These are phyloP conservation scores for Ulvella scutata DNA, from an alignment of 139 green algal genomes.

Conservation along the genomic window DNA sequence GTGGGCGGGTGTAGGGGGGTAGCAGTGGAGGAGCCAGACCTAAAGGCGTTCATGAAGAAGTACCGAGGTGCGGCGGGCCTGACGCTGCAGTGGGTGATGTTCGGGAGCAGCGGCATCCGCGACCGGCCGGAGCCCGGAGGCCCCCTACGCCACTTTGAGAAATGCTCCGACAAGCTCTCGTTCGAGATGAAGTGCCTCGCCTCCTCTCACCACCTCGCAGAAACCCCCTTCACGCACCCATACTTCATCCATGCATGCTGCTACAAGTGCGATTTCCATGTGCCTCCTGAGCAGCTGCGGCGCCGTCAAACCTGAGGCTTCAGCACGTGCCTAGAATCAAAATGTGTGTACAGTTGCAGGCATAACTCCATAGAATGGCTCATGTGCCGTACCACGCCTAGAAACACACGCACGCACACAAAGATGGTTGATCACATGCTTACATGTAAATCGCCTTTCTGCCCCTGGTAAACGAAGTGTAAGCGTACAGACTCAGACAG, in stretches of 20 bases:
- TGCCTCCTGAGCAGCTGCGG: too few relatives aligned
- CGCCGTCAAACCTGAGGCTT: too few relatives aligned
- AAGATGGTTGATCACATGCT: too few relatives aligned
- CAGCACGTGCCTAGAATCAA: too few relatives aligned
- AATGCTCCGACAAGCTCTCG: background rate
- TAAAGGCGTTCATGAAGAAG: background rate
- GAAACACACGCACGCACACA: too few relatives aligned
- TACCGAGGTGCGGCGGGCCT: background rate
- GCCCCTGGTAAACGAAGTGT: too few relatives aligned
- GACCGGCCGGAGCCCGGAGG: background rate
- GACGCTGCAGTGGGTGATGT: background rate
- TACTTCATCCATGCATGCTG: background rate
- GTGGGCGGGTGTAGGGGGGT: background rate
- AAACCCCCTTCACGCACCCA: background rate
- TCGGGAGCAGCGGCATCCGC: background rate
- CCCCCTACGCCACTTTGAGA: background rate
- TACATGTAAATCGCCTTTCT: too few relatives aligned
- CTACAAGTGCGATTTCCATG: background rate
- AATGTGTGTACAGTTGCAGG: too few relatives aligned
- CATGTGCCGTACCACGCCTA: too few relatives aligned
- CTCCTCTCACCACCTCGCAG: background rate
- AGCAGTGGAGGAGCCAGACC: background rate
- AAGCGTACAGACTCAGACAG: too few relatives aligned
- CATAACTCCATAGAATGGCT: too few relatives aligned
- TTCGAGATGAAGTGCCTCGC: background rate